Evolutionary conservation across 2,329 filamentous ascomycete genomes (phyloP), one percentile per base, ranked within the genome.

Genomic region (Neoscytalidium dimidiatum): DNA sequence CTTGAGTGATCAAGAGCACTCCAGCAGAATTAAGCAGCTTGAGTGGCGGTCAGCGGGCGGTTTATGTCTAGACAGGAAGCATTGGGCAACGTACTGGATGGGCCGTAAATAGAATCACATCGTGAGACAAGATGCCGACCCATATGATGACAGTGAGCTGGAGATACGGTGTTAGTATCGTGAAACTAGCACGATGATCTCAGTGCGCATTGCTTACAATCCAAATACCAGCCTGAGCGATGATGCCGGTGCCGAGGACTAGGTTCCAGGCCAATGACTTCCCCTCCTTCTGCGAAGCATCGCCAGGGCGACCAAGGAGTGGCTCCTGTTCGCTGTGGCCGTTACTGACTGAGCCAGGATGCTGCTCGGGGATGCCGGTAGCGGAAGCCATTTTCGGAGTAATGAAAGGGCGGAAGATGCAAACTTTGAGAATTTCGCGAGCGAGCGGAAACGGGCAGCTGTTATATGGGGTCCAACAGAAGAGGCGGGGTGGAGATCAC

Each of bases 71-170:
- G n/a, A 46, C 65, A 52, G 41, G 62, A 35, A 46, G 57, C 53
- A 38, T 7, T 31, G 49, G 23, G 2, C 4, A 61, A 58, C 35
- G 81, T 74, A 97, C 88, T 7, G 94, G 94, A 77, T 98, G 94
- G 8, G 90, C 88, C 19, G 92, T 93, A 84, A 98, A 97, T 71
- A 97, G 87, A 43, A 92, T 91, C 67, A 96, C 74, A 31, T 89
- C 76, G 49, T 85, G 83, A 46, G 87, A 85, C 74, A 97, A 87
- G 68, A 97, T 86, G 64, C 86, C 86, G 51, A 87, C 86, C 92
- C 92, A 97, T 69, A 96, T 84, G 64, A 94, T 86, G 38, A 87
- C 86, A 56, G 88, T 82, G 67, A 97, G 86, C 85, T 87, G 67
- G 31, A 51, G 11, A 41, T 17, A 4, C 4, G 38, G 21, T 29